Conservation (phyloP, 1,284 basidiomycete genomes). For the Apiotrichum sp. region DNA sequence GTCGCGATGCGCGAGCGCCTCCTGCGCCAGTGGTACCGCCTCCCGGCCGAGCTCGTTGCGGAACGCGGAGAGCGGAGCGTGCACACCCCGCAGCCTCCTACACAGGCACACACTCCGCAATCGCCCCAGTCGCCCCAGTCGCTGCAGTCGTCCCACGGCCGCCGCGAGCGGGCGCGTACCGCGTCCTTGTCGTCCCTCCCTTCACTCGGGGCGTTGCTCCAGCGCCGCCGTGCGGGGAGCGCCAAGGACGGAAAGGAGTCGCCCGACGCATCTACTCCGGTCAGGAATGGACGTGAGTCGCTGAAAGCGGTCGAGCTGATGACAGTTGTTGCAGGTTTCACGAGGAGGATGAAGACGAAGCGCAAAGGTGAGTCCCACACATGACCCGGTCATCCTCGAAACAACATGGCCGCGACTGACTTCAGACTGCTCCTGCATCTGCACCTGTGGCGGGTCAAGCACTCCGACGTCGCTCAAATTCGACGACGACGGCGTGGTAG, state of each 20-base stretch:
- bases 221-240: neutral
- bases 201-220: neutral
- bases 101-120: too few relatives aligned
- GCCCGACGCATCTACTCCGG: neutral
- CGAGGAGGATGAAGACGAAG: neutral
- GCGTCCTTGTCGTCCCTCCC: neutral
- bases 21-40: neutral
- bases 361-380: neutral
- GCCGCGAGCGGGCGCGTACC: too few relatives aligned
- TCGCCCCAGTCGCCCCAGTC: too few relatives aligned
- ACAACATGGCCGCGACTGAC: neutral
- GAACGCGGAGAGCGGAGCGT: too few relatives aligned
- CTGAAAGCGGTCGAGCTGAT: too few relatives aligned
- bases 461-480: neutral
- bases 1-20: constrained; percentile 1
- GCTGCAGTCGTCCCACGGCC: too few relatives aligned
- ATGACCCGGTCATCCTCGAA: neutral
- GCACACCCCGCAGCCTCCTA: too few relatives aligned
- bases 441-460: neutral
- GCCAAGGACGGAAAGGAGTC: neutral
- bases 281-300: neutral
- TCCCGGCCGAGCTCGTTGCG: neutral
- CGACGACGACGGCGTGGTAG: neutral
- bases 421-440: neutral
- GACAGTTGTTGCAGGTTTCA: neutral